Percentiles rank a stretch among this genome's conserved stretches.
Conservation (phyloP, 2,329 filamentous ascomycete genomes). For the Xylariales sp. region DNA sequence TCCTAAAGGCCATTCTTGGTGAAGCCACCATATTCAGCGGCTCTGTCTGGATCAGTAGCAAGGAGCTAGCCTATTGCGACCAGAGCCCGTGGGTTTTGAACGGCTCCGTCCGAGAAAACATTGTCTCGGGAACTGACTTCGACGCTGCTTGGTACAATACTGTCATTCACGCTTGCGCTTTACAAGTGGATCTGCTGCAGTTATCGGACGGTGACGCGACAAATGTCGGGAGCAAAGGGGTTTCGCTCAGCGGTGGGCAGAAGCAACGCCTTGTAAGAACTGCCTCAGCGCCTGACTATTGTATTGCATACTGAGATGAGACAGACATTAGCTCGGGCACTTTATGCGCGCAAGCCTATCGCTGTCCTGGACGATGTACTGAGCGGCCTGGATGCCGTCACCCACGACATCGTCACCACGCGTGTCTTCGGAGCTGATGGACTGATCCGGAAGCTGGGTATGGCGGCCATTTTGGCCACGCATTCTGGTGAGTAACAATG, state of each 20-base stretch:
- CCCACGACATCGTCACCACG: slow-evolving; percentile 4
- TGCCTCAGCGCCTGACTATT: slow-evolving; percentile 3
- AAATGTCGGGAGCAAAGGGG: slow-evolving; percentile 19
- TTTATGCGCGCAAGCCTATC: slow-evolving; percentile 11
- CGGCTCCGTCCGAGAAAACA: slow-evolving; percentile 13
- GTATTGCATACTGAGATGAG: slow-evolving; percentile 3
- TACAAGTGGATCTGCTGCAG: slow-evolving; percentile 8
- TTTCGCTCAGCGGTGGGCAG: slow-evolving; percentile 23
- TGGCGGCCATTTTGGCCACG: slow-evolving; percentile 7
- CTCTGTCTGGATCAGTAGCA: slow-evolving; percentile 6
- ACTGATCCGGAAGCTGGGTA: slow-evolving; percentile 4
- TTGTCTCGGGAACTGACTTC: slow-evolving; percentile 9
- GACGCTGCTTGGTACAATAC: slow-evolving; percentile 10
- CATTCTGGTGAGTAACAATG: slow-evolving; percentile 8
- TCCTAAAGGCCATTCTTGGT: slow-evolving; percentile 14
- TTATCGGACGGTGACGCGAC: slow-evolving; percentile 18
- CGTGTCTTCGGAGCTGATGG: slow-evolving; percentile 6
- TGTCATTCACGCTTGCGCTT: slow-evolving; percentile 12
- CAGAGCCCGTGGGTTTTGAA: slow-evolving; percentile 12
- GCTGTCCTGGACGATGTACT: slow-evolving; percentile 14
- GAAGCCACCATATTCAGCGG: slow-evolving; percentile 9
- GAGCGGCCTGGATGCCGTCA: slow-evolving; percentile 11
- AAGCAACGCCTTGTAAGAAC: slow-evolving; percentile 11
- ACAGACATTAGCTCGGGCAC: slow-evolving; percentile 12
- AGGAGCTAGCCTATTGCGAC: slow-evolving; percentile 12